Evolutionary conservation across 106 monocot genomes (phyloP).

Genomic region (Dioscorea dumetorum): DNA sequence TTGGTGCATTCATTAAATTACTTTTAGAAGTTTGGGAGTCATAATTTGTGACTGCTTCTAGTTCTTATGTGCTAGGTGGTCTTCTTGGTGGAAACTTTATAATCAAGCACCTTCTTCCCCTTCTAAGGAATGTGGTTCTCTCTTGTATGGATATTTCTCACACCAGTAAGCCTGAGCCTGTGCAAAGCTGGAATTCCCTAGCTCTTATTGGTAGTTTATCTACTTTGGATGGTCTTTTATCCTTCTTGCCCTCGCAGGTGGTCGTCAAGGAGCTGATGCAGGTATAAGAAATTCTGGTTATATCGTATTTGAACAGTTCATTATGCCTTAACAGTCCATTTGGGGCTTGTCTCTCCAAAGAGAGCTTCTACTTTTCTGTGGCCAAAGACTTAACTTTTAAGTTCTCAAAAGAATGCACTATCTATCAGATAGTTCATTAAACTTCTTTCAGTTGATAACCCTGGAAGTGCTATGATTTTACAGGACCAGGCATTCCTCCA

Average conservation of each 20-base stretch:
- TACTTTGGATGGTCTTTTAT: constrained; percentile 57
- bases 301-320: not conserved
- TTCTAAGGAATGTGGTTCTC: constrained; percentile 59
- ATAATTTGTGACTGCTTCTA: not conserved
- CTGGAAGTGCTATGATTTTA: constrained; percentile 11
- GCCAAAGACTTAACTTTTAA: no score
- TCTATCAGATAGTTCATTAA: not conserved
- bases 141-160: constrained; percentile 54
- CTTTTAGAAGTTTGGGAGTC: not conserved
- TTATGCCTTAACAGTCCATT: not conserved
- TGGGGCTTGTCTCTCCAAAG: not conserved
- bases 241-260: constrained; percentile 42
- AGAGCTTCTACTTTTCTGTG: no score
- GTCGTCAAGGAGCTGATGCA: constrained; percentile 68
- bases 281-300: constrained; percentile 26
- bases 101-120: constrained; percentile 67
- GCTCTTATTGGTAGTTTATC: constrained; percentile 67
- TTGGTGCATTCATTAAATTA: constrained; percentile 4
- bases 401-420: no score
- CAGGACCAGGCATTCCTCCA: constrained; percentile 74
- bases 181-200: constrained; percentile 78
- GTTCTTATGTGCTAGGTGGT: constrained; percentile 42
- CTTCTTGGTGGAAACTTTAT: constrained; percentile 78
- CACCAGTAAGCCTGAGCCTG: constrained; percentile 68
- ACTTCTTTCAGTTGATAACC: constrained; percentile 7